Evolutionary conservation across 768 basidiomycete species (phyloP).

Genomic region (Cytidiella melzeri): DNA sequence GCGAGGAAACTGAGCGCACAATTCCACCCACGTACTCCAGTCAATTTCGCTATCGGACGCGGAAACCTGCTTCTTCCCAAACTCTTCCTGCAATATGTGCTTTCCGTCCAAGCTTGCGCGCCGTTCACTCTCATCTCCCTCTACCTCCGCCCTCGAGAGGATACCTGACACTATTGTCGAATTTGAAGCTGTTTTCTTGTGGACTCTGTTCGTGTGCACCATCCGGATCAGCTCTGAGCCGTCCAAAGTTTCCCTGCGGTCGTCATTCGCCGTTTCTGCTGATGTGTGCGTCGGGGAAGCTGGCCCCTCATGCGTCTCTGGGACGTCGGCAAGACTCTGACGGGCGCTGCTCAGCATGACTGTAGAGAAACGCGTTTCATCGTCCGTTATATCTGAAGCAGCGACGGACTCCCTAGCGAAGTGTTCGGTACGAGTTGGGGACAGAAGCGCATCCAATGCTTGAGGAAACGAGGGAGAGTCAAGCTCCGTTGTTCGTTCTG

Average conservation of each 20-base stretch:
- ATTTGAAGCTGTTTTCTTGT: constrained; percentile 61
- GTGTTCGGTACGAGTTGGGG: background rate
- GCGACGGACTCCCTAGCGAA: constrained; percentile 36
- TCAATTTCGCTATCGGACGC: constrained; percentile 52
- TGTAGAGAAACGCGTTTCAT: constrained; percentile 45
- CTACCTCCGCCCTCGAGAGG: constrained; percentile 51
- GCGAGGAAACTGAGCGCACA: background rate
- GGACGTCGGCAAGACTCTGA: constrained; percentile 27
- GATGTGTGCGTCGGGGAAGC: constrained; percentile 4
- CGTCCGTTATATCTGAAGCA: constrained; percentile 61
- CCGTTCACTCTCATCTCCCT: constrained; percentile 33
- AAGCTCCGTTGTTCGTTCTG: constrained; percentile 19
- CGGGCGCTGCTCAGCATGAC: constrained; percentile 35
- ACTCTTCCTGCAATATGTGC: constrained; percentile 71
- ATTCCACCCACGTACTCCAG: constrained; percentile 53
- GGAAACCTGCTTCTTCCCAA: constrained; percentile 57
- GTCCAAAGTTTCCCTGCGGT: constrained; percentile 27
- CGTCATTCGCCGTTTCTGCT: constrained; percentile 7
- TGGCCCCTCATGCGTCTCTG: constrained; percentile 14
- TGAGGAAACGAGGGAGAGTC: constrained; percentile 7
- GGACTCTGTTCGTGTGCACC: constrained; percentile 25
- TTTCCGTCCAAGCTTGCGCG: constrained; percentile 57
- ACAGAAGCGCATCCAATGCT: constrained; percentile 1
- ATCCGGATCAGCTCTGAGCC: constrained; percentile 14
- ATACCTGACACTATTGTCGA: constrained; percentile 46